phyloP scores from a whole-genome alignment of 2,329 filamentous ascomycete genomes.

The Fusarium staphyleae region DNA sequence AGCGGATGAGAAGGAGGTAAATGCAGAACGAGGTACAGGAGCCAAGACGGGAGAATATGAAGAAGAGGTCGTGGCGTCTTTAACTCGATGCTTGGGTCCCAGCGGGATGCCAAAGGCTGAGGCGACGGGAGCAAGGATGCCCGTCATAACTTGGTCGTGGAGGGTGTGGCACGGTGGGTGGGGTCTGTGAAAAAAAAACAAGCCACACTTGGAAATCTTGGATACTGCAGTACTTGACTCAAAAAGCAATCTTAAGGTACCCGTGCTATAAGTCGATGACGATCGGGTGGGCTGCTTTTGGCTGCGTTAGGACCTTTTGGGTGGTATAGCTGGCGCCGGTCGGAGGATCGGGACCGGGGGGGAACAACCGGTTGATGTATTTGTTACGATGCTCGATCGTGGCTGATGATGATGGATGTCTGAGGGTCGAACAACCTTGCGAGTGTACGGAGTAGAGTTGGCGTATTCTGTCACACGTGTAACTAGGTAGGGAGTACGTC shows the following conservation, averaged over 20 bases:
- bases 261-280: conserved; percentile 27
- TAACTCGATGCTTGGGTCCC: conserved; percentile 39
- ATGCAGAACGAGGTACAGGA: conserved; percentile 21
- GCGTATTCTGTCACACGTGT: conserved; percentile 14
- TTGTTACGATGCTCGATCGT: background rate
- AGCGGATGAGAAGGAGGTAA: conserved; percentile 20
- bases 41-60: conserved; percentile 22
- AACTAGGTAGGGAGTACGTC: no score
- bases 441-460: no score
- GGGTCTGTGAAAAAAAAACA: conserved; percentile 13
- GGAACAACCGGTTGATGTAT: conserved; percentile 7
- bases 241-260: background rate
- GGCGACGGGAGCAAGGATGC: conserved; percentile 43
- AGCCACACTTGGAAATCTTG: conserved; percentile 31
- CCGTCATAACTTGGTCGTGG: conserved; percentile 41
- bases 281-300: conserved; percentile 33
- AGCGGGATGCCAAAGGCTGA: conserved; percentile 47
- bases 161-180: conserved; percentile 34
- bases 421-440: no score
- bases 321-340: background rate
- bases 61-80: conserved; percentile 30
- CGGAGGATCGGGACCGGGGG: conserved; percentile 4
- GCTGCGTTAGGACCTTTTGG: conserved; percentile 14
- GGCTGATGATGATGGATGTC: conserved; percentile 2
- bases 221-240: conserved; percentile 9